Evolutionary conservation across 1,284 basidiomycete species (phyloP).

Genomic region (Moesziomyces antarcticus): DNA sequence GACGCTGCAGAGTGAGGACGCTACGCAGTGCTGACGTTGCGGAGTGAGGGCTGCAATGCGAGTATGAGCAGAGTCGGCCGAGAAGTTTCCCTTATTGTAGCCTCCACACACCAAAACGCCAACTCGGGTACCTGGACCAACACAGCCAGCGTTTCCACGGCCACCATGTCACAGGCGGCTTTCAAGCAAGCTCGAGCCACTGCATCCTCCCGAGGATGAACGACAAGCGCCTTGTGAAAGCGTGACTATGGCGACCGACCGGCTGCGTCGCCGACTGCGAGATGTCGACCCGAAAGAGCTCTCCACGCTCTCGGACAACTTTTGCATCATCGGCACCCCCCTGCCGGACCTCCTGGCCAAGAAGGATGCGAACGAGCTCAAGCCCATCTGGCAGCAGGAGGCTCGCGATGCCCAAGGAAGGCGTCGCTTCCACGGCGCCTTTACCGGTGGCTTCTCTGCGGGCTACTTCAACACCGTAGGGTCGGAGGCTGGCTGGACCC

Average conservation of each 20-base stretch:
- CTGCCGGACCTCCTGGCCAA: constrained; percentile 85
- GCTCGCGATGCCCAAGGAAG: constrained; percentile 94
- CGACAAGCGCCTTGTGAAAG: background rate
- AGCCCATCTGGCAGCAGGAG: constrained; percentile 97
- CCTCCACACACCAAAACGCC: too few relatives aligned
- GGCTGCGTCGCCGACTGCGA: constrained; percentile 76
- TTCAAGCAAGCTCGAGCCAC: too few relatives aligned
- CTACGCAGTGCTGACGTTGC: too few relatives aligned
- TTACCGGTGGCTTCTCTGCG: constrained; percentile 96
- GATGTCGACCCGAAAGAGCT: constrained; percentile 81
- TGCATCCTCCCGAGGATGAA: too few relatives aligned
- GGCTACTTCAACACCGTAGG: constrained; percentile 98
- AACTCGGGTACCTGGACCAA: too few relatives aligned
- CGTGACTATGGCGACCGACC: constrained; percentile 69
- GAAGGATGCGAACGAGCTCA: constrained; percentile 90
- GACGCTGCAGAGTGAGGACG: too few relatives aligned
- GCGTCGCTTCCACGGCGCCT: constrained; percentile 91
- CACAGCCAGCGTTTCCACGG: too few relatives aligned
- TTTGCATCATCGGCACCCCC: constrained; percentile 92
- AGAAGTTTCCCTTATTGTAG: too few relatives aligned
- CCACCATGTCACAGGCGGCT: background rate
- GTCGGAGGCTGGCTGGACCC: constrained; percentile 96
- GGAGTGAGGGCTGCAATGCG: too few relatives aligned
- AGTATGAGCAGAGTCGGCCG: too few relatives aligned
- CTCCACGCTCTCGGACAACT: constrained; percentile 81